phyloP scores from a whole-genome alignment of 805 yeast genomes.

The Wickerhamiella lipophila region DNA sequence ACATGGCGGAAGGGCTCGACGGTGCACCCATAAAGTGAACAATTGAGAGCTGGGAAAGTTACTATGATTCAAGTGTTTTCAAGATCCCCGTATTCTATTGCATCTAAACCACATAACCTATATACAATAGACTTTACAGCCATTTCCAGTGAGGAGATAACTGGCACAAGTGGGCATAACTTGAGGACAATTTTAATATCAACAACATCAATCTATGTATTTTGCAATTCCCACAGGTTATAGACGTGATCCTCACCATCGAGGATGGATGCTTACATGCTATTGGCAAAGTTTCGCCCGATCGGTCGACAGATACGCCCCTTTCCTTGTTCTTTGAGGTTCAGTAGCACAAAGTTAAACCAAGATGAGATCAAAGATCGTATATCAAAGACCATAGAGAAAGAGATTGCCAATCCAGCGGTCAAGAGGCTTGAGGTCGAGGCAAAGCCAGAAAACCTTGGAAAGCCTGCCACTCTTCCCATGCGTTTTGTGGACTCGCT shows the following conservation, averaged over 20 bases:
- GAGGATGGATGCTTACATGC: slow-evolving; percentile 2
- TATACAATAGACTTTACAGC: no score
- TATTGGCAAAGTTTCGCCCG: not conserved
- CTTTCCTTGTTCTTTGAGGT: not conserved
- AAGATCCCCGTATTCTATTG: no score
- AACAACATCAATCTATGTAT: no score
- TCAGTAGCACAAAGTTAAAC: not conserved
- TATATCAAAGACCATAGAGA: not conserved
- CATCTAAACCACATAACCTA: no score
- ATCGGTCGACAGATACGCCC: not conserved
- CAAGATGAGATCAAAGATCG: not conserved
- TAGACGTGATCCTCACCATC: not conserved
- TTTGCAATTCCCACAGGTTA: not conserved
- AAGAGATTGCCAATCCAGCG: not conserved
- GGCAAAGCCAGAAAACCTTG: slow-evolving; percentile 14
- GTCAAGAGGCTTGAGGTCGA: not conserved
- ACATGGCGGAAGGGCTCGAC: no score
- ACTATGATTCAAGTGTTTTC: no score
- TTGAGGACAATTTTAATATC: no score
- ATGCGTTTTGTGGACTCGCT: slow-evolving; percentile 30
- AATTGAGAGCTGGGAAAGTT: no score
- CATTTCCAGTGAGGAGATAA: no score
- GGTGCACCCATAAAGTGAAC: no score
- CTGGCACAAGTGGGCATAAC: no score
- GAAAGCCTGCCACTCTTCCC: slow-evolving; percentile 23